Evolutionary conservation across 306 rosid genomes (phyloP).

Genomic region (Ammopiptanthus mongolicus): DNA sequence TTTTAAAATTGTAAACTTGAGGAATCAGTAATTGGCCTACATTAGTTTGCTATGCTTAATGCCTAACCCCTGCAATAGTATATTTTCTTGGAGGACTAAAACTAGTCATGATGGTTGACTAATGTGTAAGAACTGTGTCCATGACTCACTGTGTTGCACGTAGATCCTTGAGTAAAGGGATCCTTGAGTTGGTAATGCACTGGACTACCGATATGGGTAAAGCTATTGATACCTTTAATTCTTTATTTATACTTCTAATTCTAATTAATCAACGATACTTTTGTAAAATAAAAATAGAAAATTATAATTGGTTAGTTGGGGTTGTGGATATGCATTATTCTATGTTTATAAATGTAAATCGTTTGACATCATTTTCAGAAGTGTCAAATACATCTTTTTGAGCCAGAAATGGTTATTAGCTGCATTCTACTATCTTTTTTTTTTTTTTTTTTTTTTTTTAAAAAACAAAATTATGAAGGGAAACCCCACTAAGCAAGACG

Average conservation of each 20-base stretch:
- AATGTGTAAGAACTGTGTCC: not conserved
- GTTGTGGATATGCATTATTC: too few relatives aligned
- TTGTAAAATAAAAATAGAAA: too few relatives aligned
- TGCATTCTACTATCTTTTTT: too few relatives aligned
- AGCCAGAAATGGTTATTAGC: not conserved
- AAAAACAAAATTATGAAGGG: too few relatives aligned
- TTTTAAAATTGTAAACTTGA: conserved; percentile 22
- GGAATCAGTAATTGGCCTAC: conserved; percentile 14
- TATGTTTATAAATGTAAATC: not conserved
- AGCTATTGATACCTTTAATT: too few relatives aligned
- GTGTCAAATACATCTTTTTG: not conserved
- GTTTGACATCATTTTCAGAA: not conserved
- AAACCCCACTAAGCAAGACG: too few relatives aligned
- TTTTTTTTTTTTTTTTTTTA: too few relatives aligned
- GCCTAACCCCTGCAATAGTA: not conserved
- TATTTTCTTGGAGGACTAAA: not conserved
- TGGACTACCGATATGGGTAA: not conserved
- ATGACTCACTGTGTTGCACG: not conserved
- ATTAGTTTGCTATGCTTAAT: not conserved
- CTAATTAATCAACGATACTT: not conserved
- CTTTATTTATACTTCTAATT: too few relatives aligned
- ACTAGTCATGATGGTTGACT: not conserved
- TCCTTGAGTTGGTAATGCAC: not conserved
- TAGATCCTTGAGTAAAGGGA: not conserved
- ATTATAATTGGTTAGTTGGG: too few relatives aligned